Base-by-base conservation (phyloP, 176 grass and related monocot genomes). In the Eragrostis curvula region DNA sequence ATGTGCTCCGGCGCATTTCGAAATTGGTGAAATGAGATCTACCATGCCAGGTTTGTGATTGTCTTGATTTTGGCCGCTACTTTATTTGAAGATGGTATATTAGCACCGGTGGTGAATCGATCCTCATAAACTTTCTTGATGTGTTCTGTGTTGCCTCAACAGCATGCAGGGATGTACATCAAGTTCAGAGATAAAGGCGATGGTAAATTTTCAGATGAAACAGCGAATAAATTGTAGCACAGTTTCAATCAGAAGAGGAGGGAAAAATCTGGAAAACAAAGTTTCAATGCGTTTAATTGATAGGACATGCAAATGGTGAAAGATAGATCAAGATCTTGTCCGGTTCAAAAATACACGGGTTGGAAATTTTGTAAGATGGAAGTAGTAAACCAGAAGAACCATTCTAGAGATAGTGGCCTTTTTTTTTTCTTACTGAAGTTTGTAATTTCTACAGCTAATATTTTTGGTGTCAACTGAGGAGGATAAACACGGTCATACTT, bases 1-100 rank as follows among this genome's bases (percentile, higher is more conserved):
- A 91, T 75, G 49, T 92, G 57, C 86, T 97, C 67, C 81, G 84
- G 41, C 67, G 61, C 76, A 73, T 97, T 66, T 78, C 89, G 41
- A 85, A 60, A 50, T 82, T 85, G 5, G 47, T 88, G 70, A 71
- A 40, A 3, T 44, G 36, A 83, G 63, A 41, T 79, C 86, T 65
- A 29, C 40, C 47, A n/a, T 66, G 11, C 13, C 63, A 85, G 82
- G 87, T 85, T 42, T 2, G 75, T 56, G 3, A 5, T 30, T 62
- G 67, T 27, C 42, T 59, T 18, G 25, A 21, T 29, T 69, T 28
- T 18, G 48, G 50, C 12, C 49, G 13, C 12, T 36, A 36, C 3
- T 2, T 60, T 49, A 44, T 59, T 10, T 67, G 17, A 79, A 52
- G 21, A 23, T 17, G 3, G 20, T 73, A 0, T 71, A 10, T 2